Conservation (phyloP, 352 stramenopile species). For the Pythium aphanidermatum region DNA sequence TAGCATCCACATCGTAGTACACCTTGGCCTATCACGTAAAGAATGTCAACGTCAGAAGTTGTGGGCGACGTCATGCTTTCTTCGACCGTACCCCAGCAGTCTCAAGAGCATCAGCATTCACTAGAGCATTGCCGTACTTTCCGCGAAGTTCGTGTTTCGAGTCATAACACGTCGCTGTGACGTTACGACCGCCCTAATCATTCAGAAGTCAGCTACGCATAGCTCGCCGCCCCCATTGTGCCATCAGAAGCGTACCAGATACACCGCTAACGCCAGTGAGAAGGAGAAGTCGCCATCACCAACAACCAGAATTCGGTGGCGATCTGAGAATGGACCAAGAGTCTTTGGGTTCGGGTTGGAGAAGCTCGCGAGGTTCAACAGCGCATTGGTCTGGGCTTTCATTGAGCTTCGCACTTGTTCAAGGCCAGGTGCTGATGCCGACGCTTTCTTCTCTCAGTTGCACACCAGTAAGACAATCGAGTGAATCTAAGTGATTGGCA, state of each 20-base stretch:
- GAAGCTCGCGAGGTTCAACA: conserved; percentile 58
- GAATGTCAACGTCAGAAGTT: neutral
- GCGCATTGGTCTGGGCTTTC: conserved; percentile 61
- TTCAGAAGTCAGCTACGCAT: neutral
- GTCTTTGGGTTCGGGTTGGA: conserved; percentile 84
- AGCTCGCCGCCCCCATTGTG: neutral
- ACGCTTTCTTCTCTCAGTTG: conserved; percentile 21
- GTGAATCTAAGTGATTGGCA: neutral
- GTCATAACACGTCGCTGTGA: conserved; percentile 75
- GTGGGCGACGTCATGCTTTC: too few relatives aligned
- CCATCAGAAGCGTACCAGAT: conserved; percentile 32
- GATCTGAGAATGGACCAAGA: conserved; percentile 67
- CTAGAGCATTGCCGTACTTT: conserved; percentile 63
- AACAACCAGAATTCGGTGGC: conserved; percentile 71
- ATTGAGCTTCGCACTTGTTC: conserved; percentile 25
- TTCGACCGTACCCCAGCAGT: conserved; percentile 58
- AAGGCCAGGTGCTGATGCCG: neutral
- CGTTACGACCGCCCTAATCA: conserved; percentile 52
- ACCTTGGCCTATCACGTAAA: conserved; percentile 40
- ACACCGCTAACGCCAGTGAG: conserved; percentile 64
- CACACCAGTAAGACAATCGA: neutral
- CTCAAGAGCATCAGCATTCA: conserved; percentile 66
- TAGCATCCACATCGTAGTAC: conserved; percentile 67
- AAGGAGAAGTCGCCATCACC: conserved; percentile 87
- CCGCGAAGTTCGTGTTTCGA: conserved; percentile 55